Base-by-base conservation (phyloP, 2,329 filamentous ascomycete genomes). In the Beauveria sp. region DNA sequence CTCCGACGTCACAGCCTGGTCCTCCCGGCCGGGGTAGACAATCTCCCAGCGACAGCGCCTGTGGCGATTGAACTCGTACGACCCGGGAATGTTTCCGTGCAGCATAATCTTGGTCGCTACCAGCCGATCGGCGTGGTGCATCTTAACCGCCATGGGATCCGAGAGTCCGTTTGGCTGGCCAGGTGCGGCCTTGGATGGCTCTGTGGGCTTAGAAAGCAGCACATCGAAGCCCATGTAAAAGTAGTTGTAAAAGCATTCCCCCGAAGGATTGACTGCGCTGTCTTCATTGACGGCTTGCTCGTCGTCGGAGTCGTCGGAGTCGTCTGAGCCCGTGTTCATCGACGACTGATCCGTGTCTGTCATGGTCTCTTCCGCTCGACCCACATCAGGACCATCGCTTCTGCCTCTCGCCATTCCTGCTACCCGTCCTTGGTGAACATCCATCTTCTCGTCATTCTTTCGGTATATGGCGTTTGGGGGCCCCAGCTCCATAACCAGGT, bases 211-310 rank as follows among this genome's bases (percentile, higher is more conserved):
- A 0, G 93, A 96, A n/a, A 99, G 84, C 5, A 98, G 81, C 10
- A 97, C 84, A 73, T 99, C 95, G 70, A 99, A 96, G 1, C 95
- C 95, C 64, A 96, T 87, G 66, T 93, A 89, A 71, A 97, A 99
- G 73, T 99, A 99, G 72, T 98, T 98, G 75, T 95, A 97, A 72
- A 98, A 99, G 66, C 88, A 92, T 71, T 96, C 91, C 4, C 86
- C 83, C 1, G 86, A 84, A 3, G 86, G 66, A 71, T 80, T 77
- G 65, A 79, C 77, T 1, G 78, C 76, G 3, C 77, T 71, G 34
- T 84, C 82, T 34, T 86, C 86, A 49, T 85, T 82, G 18, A 85
- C 71, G 3, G 77, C 81, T 62, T 83, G 83, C 56, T 84, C 84
- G 24, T 83, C 79, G 40, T 80, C 82, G 24, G 81, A 81, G 24